A percentile compares a stretch with the other conserved stretches of the same genome.
These are phyloP conservation scores for Hyphodiscus hymeniophilus DNA, from an alignment of 495 filamentous ascomycete species.

Conservation along the genomic window DNA sequence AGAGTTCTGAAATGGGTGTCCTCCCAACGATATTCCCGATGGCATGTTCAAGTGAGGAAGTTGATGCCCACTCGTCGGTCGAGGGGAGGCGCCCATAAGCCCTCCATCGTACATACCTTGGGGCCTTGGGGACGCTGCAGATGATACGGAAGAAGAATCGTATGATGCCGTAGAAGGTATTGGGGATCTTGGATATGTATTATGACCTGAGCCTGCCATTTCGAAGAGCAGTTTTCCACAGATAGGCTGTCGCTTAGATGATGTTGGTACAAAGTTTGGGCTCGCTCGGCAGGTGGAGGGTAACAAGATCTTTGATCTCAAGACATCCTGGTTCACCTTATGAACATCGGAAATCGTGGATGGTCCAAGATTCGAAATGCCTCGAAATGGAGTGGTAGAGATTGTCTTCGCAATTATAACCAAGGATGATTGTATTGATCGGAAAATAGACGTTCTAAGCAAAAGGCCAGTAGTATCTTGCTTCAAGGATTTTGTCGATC, in stretches of 20 bases:
- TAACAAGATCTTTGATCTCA: slow-evolving; percentile 16
- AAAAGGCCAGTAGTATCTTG: slow-evolving; percentile 5
- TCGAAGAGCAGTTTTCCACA: slow-evolving; percentile 23
- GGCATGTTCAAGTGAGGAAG: slow-evolving; percentile 16
- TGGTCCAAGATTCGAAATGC: neutral
- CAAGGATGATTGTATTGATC: slow-evolving; percentile 9
- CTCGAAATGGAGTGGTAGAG: neutral
- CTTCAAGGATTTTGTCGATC: slow-evolving; percentile 12
- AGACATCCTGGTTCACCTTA: no score
- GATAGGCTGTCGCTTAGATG: slow-evolving; percentile 2
- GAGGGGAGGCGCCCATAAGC: slow-evolving; percentile 30
- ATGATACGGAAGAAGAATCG: slow-evolving; percentile 47
- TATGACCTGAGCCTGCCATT: slow-evolving; percentile 47
- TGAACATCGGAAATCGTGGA: no score
- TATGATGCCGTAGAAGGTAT: slow-evolving; percentile 44
- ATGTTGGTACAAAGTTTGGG: slow-evolving; percentile 1
- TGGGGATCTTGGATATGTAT: slow-evolving; percentile 44
- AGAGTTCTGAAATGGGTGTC: slow-evolving; percentile 17
- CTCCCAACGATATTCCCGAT: slow-evolving; percentile 4
- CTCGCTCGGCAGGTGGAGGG: slow-evolving; percentile 3
- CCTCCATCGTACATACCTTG: slow-evolving; percentile 33
- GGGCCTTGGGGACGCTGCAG: slow-evolving; percentile 44
- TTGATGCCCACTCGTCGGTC: slow-evolving; percentile 19
- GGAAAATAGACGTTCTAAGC: slow-evolving; percentile 6
- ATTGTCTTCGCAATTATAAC: neutral